Conservation (phyloP, 495 filamentous ascomycete species). For the Clohesyomyces aquaticus region DNA sequence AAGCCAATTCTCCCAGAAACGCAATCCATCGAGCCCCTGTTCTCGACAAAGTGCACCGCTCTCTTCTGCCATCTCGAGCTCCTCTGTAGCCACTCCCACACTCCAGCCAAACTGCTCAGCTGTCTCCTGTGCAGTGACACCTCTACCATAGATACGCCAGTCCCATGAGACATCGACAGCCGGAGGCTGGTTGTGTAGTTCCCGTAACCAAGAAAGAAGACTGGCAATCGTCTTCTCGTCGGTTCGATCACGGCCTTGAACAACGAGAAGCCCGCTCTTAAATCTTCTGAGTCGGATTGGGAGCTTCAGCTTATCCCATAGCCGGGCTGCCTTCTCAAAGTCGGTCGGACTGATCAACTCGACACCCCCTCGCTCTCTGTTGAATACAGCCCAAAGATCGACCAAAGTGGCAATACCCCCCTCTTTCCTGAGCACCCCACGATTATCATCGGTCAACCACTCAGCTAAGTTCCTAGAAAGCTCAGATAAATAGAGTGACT, state of each 20-base stretch:
- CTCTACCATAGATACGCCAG: conserved; percentile 74
- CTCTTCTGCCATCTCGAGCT: conserved; percentile 82
- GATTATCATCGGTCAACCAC: conserved; percentile 87
- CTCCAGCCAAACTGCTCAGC: conserved; percentile 97
- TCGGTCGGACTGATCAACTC: conserved; percentile 91
- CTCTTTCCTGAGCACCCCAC: conserved; percentile 77
- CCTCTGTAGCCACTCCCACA: conserved; percentile 94
- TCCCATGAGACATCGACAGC: conserved; percentile 71
- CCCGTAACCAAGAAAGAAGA: conserved; percentile 74
- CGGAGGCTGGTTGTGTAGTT: conserved; percentile 67
- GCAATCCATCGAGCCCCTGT: conserved; percentile 48
- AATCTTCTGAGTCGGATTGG: conserved; percentile 87
- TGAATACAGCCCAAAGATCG: conserved; percentile 96
- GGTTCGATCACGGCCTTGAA: conserved; percentile 83
- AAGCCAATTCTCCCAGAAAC: conserved; percentile 52
- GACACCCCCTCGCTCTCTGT: conserved; percentile 90
- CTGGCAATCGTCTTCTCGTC: conserved; percentile 86
- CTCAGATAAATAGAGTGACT: conserved; percentile 70
- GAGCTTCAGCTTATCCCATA: conserved; percentile 87
- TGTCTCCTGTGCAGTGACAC: conserved; percentile 85
- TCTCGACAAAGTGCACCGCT: conserved; percentile 49
- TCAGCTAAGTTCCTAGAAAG: conserved; percentile 88
- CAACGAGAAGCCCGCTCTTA: conserved; percentile 88
- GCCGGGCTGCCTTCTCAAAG: conserved; percentile 81
- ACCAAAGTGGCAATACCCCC: conserved; percentile 95